Conservation (phyloP, 1,139 yeast species). For the Candida sojae region DNA sequence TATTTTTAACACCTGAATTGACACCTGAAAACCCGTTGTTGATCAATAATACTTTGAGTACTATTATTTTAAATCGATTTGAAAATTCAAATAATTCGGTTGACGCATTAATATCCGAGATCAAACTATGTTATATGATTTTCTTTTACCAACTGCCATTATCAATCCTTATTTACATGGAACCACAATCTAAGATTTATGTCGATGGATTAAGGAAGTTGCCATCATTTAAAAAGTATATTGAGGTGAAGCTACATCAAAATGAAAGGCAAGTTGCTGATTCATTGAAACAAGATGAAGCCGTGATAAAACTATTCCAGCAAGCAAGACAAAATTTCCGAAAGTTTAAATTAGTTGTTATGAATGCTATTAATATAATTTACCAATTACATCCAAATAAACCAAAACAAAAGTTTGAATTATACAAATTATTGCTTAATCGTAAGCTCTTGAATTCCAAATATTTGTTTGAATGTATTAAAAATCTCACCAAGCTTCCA, state of each 20-base stretch:
- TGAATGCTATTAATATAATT: slow-evolving; percentile 27
- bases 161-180: slow-evolving; percentile 34
- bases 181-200: slow-evolving; percentile 13
- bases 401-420: slow-evolving; percentile 27
- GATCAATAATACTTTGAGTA: slow-evolving; percentile 30
- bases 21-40: slow-evolving; percentile 19
- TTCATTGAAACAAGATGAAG: slow-evolving; percentile 22
- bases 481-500: slow-evolving; percentile 6
- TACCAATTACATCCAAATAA: slow-evolving; percentile 18
- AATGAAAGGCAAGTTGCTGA: slow-evolving; percentile 13
- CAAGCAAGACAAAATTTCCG: slow-evolving; percentile 21
- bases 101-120: slow-evolving; percentile 52
- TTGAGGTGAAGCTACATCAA: slow-evolving; percentile 24
- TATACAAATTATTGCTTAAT: slow-evolving; percentile 32
- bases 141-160: slow-evolving; percentile 73
- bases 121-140: slow-evolving; percentile 67
- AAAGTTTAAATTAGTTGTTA: slow-evolving; percentile 24
- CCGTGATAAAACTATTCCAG: slow-evolving; percentile 19
- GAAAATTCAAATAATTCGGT: slow-evolving; percentile 49
- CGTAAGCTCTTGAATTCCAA: slow-evolving; percentile 20
- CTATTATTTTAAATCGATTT: slow-evolving; percentile 38
- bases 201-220: slow-evolving; percentile 30
- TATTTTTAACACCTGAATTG: slow-evolving; percentile 29
- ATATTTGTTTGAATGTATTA: slow-evolving; percentile 15
- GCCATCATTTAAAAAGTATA: slow-evolving; percentile 39